Evolutionary conservation across 2,329 filamentous ascomycete genomes (phyloP).

Genomic region (Dothistroma septosporum): DNA sequence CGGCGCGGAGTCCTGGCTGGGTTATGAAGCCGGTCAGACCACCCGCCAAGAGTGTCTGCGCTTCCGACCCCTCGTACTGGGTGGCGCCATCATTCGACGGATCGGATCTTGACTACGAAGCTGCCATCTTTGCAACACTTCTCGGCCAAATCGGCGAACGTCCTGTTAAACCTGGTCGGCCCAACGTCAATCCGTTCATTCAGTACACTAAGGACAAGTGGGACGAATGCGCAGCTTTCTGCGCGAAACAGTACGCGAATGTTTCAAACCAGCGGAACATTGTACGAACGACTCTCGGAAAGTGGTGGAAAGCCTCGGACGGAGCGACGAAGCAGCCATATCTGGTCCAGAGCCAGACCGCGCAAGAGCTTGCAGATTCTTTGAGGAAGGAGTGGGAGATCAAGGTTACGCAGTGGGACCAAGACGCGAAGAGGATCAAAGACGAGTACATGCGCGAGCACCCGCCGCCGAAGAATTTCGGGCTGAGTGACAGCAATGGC

Average conservation of each 20-base stretch:
- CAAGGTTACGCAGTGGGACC: slow-evolving; percentile 68
- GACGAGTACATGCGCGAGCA: slow-evolving; percentile 38
- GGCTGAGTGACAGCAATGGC: slow-evolving; percentile 18
- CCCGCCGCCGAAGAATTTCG: slow-evolving; percentile 20
- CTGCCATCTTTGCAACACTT: slow-evolving; percentile 55
- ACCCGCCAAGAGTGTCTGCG: slow-evolving; percentile 31
- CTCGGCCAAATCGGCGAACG: slow-evolving; percentile 65
- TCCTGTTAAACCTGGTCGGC: slow-evolving; percentile 66
- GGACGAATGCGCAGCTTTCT: slow-evolving; percentile 59
- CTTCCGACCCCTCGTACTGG: slow-evolving; percentile 33
- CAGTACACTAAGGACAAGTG: slow-evolving; percentile 78
- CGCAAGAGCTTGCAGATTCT: slow-evolving; percentile 62
- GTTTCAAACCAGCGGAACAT: slow-evolving; percentile 57
- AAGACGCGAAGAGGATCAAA: slow-evolving; percentile 52
- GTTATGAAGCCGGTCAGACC: slow-evolving; percentile 20
- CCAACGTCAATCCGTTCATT: slow-evolving; percentile 79
- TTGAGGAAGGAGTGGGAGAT: slow-evolving; percentile 58
- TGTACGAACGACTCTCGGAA: slow-evolving; percentile 77
- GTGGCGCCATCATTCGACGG: slow-evolving; percentile 26
- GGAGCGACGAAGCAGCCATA: slow-evolving; percentile 72
- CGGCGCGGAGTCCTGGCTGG: slow-evolving; percentile 1
- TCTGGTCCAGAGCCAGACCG: slow-evolving; percentile 65
- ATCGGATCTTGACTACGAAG: slow-evolving; percentile 51
- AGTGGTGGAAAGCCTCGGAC: slow-evolving; percentile 80
- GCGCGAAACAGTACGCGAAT: slow-evolving; percentile 62